Evolutionary conservation across 768 basidiomycete species (phyloP), one percentile per base, ranked within the genome.

Genomic region (Lepiota venenata): DNA sequence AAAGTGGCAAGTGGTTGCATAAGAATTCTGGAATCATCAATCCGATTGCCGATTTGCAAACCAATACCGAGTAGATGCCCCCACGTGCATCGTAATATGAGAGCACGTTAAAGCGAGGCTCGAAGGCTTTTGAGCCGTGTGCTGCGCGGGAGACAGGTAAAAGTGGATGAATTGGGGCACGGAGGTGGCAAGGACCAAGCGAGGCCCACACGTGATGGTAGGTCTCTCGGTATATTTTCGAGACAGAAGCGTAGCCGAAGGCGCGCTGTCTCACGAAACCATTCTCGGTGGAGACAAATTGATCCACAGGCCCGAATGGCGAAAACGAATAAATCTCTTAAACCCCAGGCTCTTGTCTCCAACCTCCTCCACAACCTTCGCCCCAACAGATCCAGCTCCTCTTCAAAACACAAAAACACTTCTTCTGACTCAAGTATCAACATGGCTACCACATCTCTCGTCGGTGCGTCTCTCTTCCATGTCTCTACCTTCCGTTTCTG

Each of bases 281-380:
- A 48, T 43, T 48, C 37, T 37, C 14, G 46, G 53, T 12, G 35
- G 25, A 36, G 35, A 36, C 46, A 25, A 11, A 54, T 40, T 47
- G 45, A 54, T 40, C 37, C 38, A 36, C 41, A 43, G 32, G 38
- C n/a, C 37, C 52, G 8, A 10, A 55, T 55, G 53, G 27, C 40
- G n/a, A 47, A 48, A 42, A 21, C 39, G 4, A 42, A 47, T 42
- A 58, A 53, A 47, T 54, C 55, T 29, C 42, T 42, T 16, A 59
- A 56, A 41, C 41, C 55, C 12, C 53, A 39, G 27, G 27, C 27
- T 16, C 45, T 59, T 12, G 58, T 59, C 20, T 56, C 58, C 40
- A 59, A 49, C 47, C 27, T 59, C 50, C 47, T 59, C 35, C 39
- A 47, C 43, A 56, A 47, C 21, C 45, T 59, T 42, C 58, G 58